These are phyloP conservation scores for Capsicum pubescens DNA, from an alignment of 257 asterid genomes.

Conservation along the genomic window DNA sequence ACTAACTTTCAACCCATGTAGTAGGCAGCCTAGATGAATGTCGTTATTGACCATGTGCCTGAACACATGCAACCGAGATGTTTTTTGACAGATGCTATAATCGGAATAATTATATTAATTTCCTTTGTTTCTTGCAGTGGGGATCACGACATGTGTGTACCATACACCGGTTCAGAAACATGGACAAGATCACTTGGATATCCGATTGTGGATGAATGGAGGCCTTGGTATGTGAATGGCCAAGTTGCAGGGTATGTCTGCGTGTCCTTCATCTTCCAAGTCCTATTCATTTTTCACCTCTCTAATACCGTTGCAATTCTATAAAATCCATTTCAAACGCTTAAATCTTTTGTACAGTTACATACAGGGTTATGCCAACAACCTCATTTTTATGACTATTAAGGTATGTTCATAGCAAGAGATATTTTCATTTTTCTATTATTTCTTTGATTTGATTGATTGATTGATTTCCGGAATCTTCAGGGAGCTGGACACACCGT, in stretches of 20 bases:
- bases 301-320: neutral
- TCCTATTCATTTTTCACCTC: neutral
- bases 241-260: slow-evolving; percentile 84
- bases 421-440: neutral
- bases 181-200: slow-evolving; percentile 94
- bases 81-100: neutral
- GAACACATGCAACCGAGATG: neutral
- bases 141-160: slow-evolving; percentile 98
- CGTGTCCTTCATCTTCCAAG: neutral
- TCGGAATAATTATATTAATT: neutral
- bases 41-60: neutral
- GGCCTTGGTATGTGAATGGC: slow-evolving; percentile 72
- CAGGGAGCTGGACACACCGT: slow-evolving; percentile 98
- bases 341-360: slow-evolving; percentile 52
- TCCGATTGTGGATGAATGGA: slow-evolving; percentile 71
- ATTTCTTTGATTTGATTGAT: neutral
- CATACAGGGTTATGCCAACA: slow-evolving; percentile 73
- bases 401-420: slow-evolving; percentile 55
- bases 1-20: neutral
- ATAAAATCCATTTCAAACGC: neutral
- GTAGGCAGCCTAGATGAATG: neutral
- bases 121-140: slow-evolving; percentile 57
- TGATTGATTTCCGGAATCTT: slow-evolving; percentile 21
- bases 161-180: slow-evolving; percentile 85
- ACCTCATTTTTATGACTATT: slow-evolving; percentile 80